phyloP scores from a whole-genome alignment of 345 rosid species.

The Linum trigynum region DNA sequence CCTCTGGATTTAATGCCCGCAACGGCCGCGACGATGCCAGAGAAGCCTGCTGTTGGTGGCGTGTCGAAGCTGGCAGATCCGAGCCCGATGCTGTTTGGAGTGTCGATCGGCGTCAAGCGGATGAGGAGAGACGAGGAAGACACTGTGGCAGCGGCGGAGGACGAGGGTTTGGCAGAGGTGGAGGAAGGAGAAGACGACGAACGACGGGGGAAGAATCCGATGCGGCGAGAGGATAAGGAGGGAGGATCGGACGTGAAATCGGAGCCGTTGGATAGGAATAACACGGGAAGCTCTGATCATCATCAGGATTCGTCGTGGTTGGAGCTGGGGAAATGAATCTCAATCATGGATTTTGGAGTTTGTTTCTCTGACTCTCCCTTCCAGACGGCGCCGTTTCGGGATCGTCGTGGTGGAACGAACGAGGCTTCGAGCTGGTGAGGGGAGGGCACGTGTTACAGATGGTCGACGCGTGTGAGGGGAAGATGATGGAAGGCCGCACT shows the following conservation, averaged over 20 bases:
- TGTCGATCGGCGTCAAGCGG: slow-evolving; percentile 70
- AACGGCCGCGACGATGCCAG: neutral
- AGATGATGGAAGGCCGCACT: too few relatives aligned
- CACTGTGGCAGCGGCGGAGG: slow-evolving; percentile 12
- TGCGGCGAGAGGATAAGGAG: slow-evolving; percentile 19
- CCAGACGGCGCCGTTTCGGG: too few relatives aligned
- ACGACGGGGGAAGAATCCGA: slow-evolving; percentile 13
- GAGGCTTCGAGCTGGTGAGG: too few relatives aligned
- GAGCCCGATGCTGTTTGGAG: slow-evolving; percentile 73
- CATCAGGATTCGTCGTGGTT: neutral
- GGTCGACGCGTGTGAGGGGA: too few relatives aligned
- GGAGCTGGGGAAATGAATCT: neutral
- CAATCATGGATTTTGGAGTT: too few relatives aligned
- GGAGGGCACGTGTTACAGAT: too few relatives aligned
- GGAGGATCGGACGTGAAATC: slow-evolving; percentile 36
- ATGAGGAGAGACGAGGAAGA: slow-evolving; percentile 38
- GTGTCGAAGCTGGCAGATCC: slow-evolving; percentile 14
- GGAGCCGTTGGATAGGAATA: slow-evolving; percentile 44
- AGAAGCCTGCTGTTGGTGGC: too few relatives aligned
- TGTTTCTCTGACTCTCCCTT: too few relatives aligned
- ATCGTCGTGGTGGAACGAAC: too few relatives aligned
- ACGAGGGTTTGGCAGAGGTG: neutral
- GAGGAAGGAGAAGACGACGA: neutral
- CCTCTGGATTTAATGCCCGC: slow-evolving; percentile 37
- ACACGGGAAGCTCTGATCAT: neutral